A percentile compares a stretch with the other conserved stretches of the same genome.
phyloP scores from a whole-genome alignment of 495 filamentous ascomycete genomes.

The Aspergillus sparsus region DNA sequence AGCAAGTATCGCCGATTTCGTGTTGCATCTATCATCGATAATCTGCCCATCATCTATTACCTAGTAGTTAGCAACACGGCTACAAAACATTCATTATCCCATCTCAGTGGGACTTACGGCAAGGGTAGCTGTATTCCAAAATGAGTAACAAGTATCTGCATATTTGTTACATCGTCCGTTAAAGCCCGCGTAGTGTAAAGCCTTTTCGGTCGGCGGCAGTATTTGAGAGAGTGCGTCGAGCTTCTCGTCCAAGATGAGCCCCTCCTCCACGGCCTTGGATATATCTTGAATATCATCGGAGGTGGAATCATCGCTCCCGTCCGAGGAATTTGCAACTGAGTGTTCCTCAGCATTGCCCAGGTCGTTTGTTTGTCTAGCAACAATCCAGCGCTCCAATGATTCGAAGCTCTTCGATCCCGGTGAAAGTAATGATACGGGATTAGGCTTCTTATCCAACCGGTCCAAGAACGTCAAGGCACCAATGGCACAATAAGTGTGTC shows the following conservation, averaged over 20 bases:
- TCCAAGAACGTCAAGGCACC: constrained; percentile 70
- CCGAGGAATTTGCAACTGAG: constrained; percentile 53
- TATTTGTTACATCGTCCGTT: constrained; percentile 88
- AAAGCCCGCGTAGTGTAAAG: constrained; percentile 64
- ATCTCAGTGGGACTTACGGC: constrained; percentile 41
- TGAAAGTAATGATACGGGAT: constrained; percentile 29
- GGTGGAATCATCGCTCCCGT: constrained; percentile 40
- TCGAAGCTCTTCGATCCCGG: constrained; percentile 41
- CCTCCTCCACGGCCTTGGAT: constrained; percentile 15
- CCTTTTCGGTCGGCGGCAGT: constrained; percentile 29
- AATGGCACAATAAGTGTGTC: constrained; percentile 85
- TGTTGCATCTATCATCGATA: constrained; percentile 58
- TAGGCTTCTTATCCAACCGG: constrained; percentile 31
- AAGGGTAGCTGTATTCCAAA: constrained; percentile 80
- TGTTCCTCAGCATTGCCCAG: constrained; percentile 49
- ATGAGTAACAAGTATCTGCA: constrained; percentile 91
- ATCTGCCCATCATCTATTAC: constrained; percentile 64
- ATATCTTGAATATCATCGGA: constrained; percentile 20
- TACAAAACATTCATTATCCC: background rate
- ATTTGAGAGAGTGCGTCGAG: constrained; percentile 40
- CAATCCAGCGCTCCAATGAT: constrained; percentile 61
- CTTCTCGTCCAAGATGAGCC: constrained; percentile 28
- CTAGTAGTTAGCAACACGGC: background rate
- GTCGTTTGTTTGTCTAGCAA: constrained; percentile 66
- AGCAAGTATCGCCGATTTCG: constrained; percentile 76